These are phyloP conservation scores for Ambrosia trifida DNA, from an alignment of 129 eudicot genomes.

Conservation along the genomic window DNA sequence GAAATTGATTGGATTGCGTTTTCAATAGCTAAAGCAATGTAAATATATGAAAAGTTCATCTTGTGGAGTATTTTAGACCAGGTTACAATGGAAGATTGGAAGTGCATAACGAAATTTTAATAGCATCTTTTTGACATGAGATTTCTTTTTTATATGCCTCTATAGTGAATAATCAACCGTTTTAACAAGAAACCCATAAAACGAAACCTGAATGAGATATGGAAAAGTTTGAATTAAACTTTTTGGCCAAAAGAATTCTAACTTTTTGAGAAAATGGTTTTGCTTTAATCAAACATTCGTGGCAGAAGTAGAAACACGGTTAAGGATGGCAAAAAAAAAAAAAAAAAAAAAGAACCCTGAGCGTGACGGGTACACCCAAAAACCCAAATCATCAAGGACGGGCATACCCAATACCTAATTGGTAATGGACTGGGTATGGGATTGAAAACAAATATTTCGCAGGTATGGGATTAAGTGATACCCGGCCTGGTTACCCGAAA, in stretches of 20 bases:
- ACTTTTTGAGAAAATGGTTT: neutral
- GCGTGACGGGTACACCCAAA: too few species aligned
- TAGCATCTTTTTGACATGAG: neutral
- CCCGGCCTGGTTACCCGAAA: too few species aligned
- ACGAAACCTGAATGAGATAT: conserved; percentile 1
- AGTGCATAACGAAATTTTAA: neutral
- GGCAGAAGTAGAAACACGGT: neutral
- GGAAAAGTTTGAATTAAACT: neutral
- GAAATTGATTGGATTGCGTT: neutral
- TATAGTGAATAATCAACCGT: neutral
- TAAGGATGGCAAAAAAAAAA: too few species aligned
- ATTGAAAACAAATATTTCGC: too few species aligned
- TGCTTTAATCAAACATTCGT: neutral
- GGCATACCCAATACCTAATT: too few species aligned
- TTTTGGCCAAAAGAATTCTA: neutral
- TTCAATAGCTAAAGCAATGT: neutral
- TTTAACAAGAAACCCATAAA: neutral
- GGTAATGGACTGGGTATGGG: too few species aligned
- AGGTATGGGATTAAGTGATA: too few species aligned
- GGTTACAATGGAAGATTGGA: neutral
- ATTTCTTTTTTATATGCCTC: too few species aligned
- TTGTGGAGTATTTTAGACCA: neutral
- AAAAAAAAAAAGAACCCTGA: too few species aligned
- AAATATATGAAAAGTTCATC: neutral
- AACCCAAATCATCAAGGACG: too few species aligned